These are phyloP conservation scores for Coemansia sp. DNA, from an alignment of 192 early-diverging fungal genomes.

Conservation along the genomic window DNA sequence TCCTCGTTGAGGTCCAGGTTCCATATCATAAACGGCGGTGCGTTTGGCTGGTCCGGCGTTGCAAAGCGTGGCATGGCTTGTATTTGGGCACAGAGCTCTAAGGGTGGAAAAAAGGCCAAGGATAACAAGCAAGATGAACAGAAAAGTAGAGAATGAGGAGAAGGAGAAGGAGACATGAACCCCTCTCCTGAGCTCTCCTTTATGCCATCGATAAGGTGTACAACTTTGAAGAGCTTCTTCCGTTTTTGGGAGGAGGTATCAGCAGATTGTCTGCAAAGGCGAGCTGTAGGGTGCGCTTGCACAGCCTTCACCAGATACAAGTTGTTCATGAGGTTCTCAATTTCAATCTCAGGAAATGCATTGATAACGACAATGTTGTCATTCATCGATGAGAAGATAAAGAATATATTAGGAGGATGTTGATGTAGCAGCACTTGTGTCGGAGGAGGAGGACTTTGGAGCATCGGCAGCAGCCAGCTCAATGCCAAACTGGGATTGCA, in stretches of 20 bases:
- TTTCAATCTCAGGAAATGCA: not conserved
- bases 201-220: too few species aligned
- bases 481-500: constrained; percentile 43
- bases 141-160: constrained; percentile 6
- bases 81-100: too few species aligned
- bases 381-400: too few species aligned
- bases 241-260: too few species aligned
- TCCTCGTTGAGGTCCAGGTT: constrained; percentile 53
- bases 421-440: not conserved
- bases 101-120: too few species aligned
- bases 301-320: too few species aligned
- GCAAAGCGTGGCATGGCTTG: constrained; percentile 27
- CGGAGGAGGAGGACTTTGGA: not conserved
- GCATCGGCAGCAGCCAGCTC: constrained; percentile 15
- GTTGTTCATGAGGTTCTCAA: too few species aligned
- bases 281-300: too few species aligned
- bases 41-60: constrained; percentile 45
- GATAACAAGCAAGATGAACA: too few species aligned
- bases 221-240: too few species aligned
- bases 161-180: constrained; percentile 1
- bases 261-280: too few species aligned
- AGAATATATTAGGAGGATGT: not conserved
- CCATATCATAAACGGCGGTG: constrained; percentile 52
- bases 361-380: not conserved
- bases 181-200: too few species aligned